Evolutionary conservation across 1,139 yeast species (phyloP), one percentile per base, ranked within the genome.

Genomic region (Diutina catenulata): DNA sequence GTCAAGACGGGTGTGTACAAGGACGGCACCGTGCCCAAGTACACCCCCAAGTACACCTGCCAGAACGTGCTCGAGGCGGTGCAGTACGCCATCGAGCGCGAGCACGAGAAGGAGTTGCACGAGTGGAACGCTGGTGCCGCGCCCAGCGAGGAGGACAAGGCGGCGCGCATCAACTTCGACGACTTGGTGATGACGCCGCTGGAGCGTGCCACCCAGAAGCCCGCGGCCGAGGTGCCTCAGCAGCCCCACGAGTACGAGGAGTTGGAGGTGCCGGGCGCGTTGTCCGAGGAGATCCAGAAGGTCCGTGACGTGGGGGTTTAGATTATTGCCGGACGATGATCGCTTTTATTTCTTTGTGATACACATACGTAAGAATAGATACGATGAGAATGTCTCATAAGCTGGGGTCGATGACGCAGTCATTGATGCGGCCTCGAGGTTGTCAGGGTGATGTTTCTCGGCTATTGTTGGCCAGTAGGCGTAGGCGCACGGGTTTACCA

Each of bases 1-100:
- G 94, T 83, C 32, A 79, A 82, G 57, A 83, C 94, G 26, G 94
- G 94, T 52, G 94, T 83, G 40, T 82, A 81, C 57, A 79, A 80
- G 59, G 86, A 70, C 29, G 88, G 91, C 19, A 78, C 91, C 8
- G 72, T 59, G 21, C 93, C 93, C 22, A 80, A 79, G 51, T 81
- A 81, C 57, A 69, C 72, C 53, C 94, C 94, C 43, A 82, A 80
- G 56, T 75, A 76, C 48, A 70, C 68, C 37, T 76, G 82, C 56
- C 76, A 75, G 22, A 74, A 80, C 48, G 94, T 83, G 4, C 66
- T 82, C 50, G 88, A 80, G 43, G 88, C 94, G 14, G 94, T 83
- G 21, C 64, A 80, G 55, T 82, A 72, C 59, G 93, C 91, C 21
- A 80, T 82, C 51, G 91, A 81, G 54, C 68, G 88, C 49, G 93